A percentile compares a stretch with the other conserved stretches of the same genome.
phyloP scores from a whole-genome alignment of 2,329 filamentous ascomycete species.

The Dothiorella sarmentorum region DNA sequence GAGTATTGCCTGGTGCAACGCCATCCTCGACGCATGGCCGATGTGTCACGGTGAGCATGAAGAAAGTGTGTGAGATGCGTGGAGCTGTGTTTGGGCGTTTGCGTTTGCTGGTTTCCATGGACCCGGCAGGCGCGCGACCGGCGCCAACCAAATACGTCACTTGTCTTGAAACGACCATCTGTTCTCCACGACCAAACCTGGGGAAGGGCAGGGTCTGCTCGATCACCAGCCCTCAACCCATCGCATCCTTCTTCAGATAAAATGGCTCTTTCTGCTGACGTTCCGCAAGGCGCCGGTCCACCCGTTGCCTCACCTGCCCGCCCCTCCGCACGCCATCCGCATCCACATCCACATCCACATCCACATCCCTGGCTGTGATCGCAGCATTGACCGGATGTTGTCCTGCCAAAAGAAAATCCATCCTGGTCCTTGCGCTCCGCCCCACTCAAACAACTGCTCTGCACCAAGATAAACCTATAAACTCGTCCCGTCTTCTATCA shows the following conservation, averaged over 20 bases:
- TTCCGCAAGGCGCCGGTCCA: no score
- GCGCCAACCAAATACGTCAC: background rate
- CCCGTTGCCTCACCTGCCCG: background rate
- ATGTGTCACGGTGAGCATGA: no score
- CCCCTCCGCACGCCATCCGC: background rate
- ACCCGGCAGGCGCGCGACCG: background rate
- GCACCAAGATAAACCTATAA: background rate
- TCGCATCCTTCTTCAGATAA: no score
- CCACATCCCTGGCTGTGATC: background rate
- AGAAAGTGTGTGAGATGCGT: no score
- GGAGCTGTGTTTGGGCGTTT: no score
- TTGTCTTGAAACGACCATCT: background rate
- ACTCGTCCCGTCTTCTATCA: background rate
- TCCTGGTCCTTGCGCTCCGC: background rate
- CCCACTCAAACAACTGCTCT: background rate
- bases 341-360: no score
- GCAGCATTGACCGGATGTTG: background rate
- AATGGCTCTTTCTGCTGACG: no score
- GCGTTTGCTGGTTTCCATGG: no score
- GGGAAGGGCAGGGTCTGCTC: background rate
- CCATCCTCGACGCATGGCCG: no score
- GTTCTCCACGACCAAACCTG: constrained; percentile 5
- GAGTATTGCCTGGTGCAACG: no score
- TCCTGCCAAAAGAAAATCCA: background rate
- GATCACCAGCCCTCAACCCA: no score